phyloP scores from a whole-genome alignment of 179 eudicot species.

The Heliamphora pulchella region DNA sequence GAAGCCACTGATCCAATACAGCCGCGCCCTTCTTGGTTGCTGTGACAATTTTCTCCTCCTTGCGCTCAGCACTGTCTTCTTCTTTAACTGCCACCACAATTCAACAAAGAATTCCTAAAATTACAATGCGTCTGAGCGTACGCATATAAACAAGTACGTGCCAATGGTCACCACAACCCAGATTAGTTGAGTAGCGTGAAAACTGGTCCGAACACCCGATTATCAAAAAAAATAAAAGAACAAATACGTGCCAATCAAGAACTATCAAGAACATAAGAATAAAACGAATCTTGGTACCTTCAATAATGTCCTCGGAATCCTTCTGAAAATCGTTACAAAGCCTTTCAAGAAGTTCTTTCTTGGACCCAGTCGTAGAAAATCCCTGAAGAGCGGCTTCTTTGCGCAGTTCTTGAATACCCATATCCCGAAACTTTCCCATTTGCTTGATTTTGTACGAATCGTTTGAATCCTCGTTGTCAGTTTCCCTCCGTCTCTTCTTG shows the following conservation, averaged over 20 bases:
- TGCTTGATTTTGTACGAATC: slow-evolving; percentile 32
- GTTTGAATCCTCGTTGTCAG: slow-evolving; percentile 21
- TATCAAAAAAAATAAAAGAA: no score
- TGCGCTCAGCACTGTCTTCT: slow-evolving; percentile 26
- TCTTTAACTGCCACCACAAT: slow-evolving; percentile 22
- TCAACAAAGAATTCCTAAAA: background rate
- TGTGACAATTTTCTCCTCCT: slow-evolving; percentile 65
- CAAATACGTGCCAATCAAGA: no score
- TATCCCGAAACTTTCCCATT: slow-evolving; percentile 33
- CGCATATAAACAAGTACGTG: no score
- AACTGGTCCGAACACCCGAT: no score
- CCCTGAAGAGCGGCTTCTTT: slow-evolving; percentile 41
- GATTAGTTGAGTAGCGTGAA: no score
- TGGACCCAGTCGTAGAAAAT: slow-evolving; percentile 38
- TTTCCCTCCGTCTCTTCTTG: slow-evolving; percentile 34
- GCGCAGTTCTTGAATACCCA: slow-evolving; percentile 43
- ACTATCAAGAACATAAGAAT: background rate
- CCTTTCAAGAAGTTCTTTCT: slow-evolving; percentile 52
- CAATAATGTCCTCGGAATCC: slow-evolving; percentile 12
- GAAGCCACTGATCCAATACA: slow-evolving; percentile 83
- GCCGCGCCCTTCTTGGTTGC: slow-evolving; percentile 95
- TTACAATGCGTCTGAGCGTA: no score
- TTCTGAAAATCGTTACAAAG: slow-evolving; percentile 29
- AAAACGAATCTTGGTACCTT: slow-evolving; percentile 14
- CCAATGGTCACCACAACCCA: no score